A percentile compares a stretch with the other conserved stretches of the same genome.
Evolutionary conservation across 805 yeast species (phyloP).

Genomic region (Ogataea nonfermentans): DNA sequence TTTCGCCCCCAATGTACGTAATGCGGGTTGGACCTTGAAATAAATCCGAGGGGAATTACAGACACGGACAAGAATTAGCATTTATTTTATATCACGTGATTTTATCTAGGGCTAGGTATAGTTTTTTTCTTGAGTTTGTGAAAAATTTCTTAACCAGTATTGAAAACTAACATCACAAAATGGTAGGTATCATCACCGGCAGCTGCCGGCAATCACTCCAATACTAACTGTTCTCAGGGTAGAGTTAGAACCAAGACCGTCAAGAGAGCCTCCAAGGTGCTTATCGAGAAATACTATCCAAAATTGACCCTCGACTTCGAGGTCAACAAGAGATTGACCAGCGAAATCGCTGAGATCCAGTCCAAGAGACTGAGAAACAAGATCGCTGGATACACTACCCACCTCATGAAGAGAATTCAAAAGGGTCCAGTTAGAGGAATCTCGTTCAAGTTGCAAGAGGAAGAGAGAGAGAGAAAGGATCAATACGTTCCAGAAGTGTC

Average conservation of each 20-base stretch:
- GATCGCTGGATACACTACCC: constrained; percentile 99
- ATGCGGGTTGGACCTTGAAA: constrained; percentile 8
- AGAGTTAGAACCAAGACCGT: constrained; percentile 99
- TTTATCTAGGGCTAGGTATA: constrained; percentile 1
- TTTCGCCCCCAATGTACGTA: constrained; percentile 7
- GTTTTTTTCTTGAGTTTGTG: constrained; percentile 9
- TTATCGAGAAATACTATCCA: constrained; percentile 99
- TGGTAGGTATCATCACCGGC: constrained; percentile 26
- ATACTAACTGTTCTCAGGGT: constrained; percentile 58
- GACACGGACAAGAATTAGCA: too few relatives aligned
- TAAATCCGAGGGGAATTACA: not conserved
- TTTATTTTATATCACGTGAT: constrained; percentile 12
- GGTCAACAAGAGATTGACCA: constrained; percentile 99
- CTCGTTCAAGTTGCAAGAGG: constrained; percentile 99
- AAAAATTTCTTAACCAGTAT: constrained; percentile 15
- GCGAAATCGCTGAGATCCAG: constrained; percentile 98
- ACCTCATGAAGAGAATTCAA: constrained; percentile 99
- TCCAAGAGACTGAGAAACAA: constrained; percentile 99
- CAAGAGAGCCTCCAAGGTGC: constrained; percentile 99
- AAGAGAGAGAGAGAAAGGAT: constrained; percentile 99
- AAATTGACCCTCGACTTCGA: constrained; percentile 99
- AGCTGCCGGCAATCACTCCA: constrained; percentile 1
- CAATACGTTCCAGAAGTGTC: constrained; percentile 99
- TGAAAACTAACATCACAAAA: constrained; percentile 22
- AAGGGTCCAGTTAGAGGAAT: constrained; percentile 99